Evolutionary conservation across 129 eudicot species (phyloP).

Genomic region (Tanacetum coccineum): DNA sequence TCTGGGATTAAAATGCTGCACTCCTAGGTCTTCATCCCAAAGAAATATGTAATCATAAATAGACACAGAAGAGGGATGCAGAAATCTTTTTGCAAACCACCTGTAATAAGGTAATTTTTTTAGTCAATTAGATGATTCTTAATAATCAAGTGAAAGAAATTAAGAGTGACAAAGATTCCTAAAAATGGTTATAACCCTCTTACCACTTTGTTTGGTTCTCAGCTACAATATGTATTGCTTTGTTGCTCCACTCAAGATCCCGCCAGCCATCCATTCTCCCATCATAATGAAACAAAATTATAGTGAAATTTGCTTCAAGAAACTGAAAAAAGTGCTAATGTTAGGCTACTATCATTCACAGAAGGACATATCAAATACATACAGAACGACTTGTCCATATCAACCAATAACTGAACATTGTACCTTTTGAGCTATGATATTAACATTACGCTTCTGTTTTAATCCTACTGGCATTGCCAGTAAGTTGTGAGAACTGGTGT

Average conservation of each 20-base stretch:
- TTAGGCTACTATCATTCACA: constrained; percentile 26
- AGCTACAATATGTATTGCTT: constrained; percentile 76
- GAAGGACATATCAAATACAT: not conserved
- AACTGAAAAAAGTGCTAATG: constrained; percentile 64
- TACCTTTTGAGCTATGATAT: constrained; percentile 76
- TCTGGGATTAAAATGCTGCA: constrained; percentile 74
- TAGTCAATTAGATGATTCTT: not conserved
- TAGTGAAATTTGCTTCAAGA: constrained; percentile 81
- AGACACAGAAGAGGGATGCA: constrained; percentile 86
- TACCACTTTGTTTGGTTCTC: constrained; percentile 97
- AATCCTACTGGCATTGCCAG: constrained; percentile 87
- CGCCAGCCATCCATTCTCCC: constrained; percentile 88
- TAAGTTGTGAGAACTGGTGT: constrained; percentile 46
- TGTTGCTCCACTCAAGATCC: constrained; percentile 81
- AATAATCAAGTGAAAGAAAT: not conserved
- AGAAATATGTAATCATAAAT: constrained; percentile 88
- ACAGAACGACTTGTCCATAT: constrained; percentile 14
- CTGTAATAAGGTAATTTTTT: constrained; percentile 27
- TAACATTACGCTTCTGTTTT: constrained; percentile 71
- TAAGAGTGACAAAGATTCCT: not conserved
- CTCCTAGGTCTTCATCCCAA: constrained; percentile 98
- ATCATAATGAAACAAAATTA: constrained; percentile 88
- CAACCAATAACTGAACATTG: constrained; percentile 5
- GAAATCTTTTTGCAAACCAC: constrained; percentile 99
- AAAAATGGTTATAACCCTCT: not conserved